Percentiles rank a stretch among this genome's conserved stretches.
Conservation (phyloP, 139 green algal genomes). For the Volvox africanus region DNA sequence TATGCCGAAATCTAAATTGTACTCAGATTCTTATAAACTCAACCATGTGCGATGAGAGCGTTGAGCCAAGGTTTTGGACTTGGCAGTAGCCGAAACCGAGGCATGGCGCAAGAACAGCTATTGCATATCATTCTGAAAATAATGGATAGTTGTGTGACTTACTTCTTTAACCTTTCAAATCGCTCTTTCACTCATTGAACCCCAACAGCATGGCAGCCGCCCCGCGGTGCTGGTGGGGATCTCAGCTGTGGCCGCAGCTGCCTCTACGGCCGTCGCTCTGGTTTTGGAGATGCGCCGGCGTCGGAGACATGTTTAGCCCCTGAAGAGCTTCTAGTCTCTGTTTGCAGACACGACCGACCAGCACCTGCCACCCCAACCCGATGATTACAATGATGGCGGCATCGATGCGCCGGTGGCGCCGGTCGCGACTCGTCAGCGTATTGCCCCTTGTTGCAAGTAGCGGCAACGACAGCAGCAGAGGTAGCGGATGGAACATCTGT, state of each 20-base stretch:
- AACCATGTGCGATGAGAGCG: no score
- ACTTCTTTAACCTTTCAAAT: no score
- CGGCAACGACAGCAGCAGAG: background rate
- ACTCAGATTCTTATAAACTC: no score
- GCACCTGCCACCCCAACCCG: conserved; percentile 47
- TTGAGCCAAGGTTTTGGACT: no score
- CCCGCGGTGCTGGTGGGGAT: background rate
- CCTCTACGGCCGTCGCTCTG: background rate
- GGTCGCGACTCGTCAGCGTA: background rate
- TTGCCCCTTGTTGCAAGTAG: background rate
- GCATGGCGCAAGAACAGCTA: no score
- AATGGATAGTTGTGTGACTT: no score
- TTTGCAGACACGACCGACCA: conserved; percentile 56
- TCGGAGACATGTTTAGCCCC: background rate
- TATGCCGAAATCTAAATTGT: no score
- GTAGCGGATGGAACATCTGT: background rate
- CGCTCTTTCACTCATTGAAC: no score
- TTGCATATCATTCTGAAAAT: no score
- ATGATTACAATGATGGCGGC: background rate
- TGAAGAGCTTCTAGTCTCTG: conserved; percentile 31
- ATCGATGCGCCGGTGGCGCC: no score
- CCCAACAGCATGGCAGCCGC: no score
- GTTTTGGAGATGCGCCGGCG: background rate
- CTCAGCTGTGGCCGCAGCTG: background rate
- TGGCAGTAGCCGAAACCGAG: no score